Conservation (phyloP, 768 basidiomycete genomes). For the Aureoboletus auriporus region DNA sequence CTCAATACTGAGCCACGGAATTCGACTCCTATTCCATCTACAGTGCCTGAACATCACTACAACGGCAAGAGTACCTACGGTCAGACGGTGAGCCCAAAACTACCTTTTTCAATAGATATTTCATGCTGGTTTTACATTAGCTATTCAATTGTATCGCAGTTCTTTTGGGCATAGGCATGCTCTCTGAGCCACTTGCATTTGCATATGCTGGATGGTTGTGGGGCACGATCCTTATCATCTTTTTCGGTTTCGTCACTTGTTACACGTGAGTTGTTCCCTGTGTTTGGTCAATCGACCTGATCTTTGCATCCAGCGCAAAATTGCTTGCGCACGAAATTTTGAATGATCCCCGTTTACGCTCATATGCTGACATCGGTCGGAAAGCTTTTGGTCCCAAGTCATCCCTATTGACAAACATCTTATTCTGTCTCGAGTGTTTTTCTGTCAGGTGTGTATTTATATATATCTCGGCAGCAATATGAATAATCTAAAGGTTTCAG, state of each 20-base stretch:
- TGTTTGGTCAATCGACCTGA: slow-evolving; percentile 2
- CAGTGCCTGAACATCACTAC: slow-evolving; percentile 22
- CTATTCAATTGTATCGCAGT: slow-evolving; percentile 89
- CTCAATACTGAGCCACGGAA: slow-evolving; percentile 1
- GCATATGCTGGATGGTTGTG: slow-evolving; percentile 86
- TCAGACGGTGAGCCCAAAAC: slow-evolving; percentile 51
- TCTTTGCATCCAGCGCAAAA: slow-evolving; percentile 61
- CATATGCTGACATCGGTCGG: slow-evolving; percentile 86
- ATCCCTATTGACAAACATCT: slow-evolving; percentile 55
- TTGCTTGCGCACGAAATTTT: slow-evolving; percentile 76
- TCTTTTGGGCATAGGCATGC: slow-evolving; percentile 82
- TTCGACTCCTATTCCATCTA: slow-evolving; percentile 1
- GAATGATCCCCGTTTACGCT: slow-evolving; percentile 62
- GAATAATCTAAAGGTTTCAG: slow-evolving; percentile 31
- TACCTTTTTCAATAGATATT: neutral
- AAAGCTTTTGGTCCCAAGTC: slow-evolving; percentile 83
- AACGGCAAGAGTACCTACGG: slow-evolving; percentile 67
- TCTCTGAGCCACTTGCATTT: slow-evolving; percentile 88
- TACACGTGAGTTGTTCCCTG: slow-evolving; percentile 64
- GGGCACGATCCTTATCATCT: slow-evolving; percentile 69
- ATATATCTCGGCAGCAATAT: neutral
- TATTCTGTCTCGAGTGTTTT: slow-evolving; percentile 89
- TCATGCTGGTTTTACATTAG: slow-evolving; percentile 33
- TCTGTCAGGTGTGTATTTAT: slow-evolving; percentile 57
- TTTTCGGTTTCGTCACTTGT: slow-evolving; percentile 78